phyloP scores from a whole-genome alignment of 352 stramenopile species.

The Phytophthora idaei region DNA sequence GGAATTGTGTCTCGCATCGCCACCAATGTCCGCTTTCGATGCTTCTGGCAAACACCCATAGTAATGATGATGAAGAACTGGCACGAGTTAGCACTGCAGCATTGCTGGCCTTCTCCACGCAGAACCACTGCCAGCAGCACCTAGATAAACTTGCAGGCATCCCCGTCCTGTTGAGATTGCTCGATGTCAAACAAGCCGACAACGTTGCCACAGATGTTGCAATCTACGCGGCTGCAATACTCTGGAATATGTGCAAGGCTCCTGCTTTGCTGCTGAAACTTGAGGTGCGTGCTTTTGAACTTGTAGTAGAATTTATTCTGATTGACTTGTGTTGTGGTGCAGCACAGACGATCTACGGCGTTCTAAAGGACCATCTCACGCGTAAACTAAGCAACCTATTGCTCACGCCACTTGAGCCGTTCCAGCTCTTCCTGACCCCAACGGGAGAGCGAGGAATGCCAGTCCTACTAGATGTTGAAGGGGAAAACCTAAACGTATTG shows the following conservation, averaged over 20 bases:
- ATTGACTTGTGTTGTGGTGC: constrained; percentile 11
- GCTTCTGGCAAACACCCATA: constrained; percentile 46
- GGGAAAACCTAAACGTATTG: constrained; percentile 65
- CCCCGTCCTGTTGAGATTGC: constrained; percentile 49
- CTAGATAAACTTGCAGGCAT: constrained; percentile 57
- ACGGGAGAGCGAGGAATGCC: constrained; percentile 53
- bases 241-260: constrained; percentile 80
- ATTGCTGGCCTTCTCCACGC: constrained; percentile 67
- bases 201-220: constrained; percentile 40
- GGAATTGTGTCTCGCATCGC: constrained; percentile 71
- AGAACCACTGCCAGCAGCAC: constrained; percentile 78
- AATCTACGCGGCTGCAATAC: constrained; percentile 51
- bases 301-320: background rate
- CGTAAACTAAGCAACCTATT: constrained; percentile 60
- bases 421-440: constrained; percentile 44
- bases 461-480: constrained; percentile 59
- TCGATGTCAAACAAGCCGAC: constrained; percentile 38
- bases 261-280: constrained; percentile 66
- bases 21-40: constrained; percentile 71
- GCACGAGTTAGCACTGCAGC: constrained; percentile 55
- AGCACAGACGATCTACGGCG: constrained; percentile 62
- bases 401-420: constrained; percentile 52
- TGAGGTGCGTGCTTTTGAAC: constrained; percentile 41
- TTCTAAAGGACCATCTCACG: constrained; percentile 63
- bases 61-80: constrained; percentile 33